A percentile compares a stretch with the other conserved stretches of the same genome.
Evolutionary conservation across 23 red algal species (phyloP).

Genomic region (Gracilaria domingensis): DNA sequence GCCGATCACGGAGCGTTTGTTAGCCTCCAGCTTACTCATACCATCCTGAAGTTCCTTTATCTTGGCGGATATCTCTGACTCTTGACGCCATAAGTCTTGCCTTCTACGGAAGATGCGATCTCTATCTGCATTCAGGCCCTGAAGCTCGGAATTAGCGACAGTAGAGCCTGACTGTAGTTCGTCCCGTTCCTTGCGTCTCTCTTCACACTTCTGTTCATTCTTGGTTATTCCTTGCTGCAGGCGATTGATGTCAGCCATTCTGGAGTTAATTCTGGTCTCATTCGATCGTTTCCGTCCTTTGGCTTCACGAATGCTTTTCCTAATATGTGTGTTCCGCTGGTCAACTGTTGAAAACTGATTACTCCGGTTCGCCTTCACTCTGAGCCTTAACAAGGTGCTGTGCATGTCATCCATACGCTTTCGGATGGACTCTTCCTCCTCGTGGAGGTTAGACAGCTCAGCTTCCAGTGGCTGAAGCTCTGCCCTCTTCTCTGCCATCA

Average conservation of each 20-base stretch:
- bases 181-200: conserved; percentile 41
- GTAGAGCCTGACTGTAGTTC: conserved; percentile 33
- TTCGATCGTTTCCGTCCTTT: background rate
- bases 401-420: conserved; percentile 16
- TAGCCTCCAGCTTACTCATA: conserved; percentile 69
- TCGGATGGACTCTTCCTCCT: conserved; percentile 21
- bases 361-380: conserved; percentile 69
- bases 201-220: conserved; percentile 39
- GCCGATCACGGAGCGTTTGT: conserved; percentile 78
- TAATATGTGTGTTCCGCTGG: conserved; percentile 51
- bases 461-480: conserved; percentile 73
- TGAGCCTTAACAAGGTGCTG: conserved; percentile 30
- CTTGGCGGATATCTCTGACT: conserved; percentile 66
- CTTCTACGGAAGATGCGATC: conserved; percentile 58
- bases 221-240: conserved; percentile 60
- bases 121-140: conserved; percentile 42
- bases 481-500: conserved; percentile 39
- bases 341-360: conserved; percentile 65
- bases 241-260: conserved; percentile 56
- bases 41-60: conserved; percentile 63
- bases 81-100: conserved; percentile 89
- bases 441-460: conserved; percentile 41
- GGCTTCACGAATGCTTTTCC: conserved; percentile 48
- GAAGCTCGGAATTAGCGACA: conserved; percentile 25
- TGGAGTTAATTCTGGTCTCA: conserved; percentile 7